These are phyloP conservation scores for Chloranthus sessilifolius DNA, from an alignment of 164 flowering plant genomes.

Conservation along the genomic window DNA sequence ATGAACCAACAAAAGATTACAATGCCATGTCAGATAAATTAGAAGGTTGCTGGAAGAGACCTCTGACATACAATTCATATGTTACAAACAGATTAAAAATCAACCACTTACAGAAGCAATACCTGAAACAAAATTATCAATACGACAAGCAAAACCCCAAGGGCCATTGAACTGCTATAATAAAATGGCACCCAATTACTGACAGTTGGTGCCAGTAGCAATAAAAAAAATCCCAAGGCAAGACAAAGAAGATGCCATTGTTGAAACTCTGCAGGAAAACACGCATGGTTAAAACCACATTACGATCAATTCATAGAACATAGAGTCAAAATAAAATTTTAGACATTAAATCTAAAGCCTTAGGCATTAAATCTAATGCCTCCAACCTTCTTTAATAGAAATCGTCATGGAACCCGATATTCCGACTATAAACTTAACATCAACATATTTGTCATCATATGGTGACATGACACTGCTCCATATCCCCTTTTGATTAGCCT, in stretches of 20 bases:
- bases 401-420: constrained; percentile 52
- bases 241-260: constrained; percentile 74
- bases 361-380: no score
- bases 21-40: no score
- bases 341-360: no score
- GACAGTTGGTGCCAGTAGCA: constrained; percentile 71
- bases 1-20: no score
- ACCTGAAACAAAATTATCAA: constrained; percentile 88
- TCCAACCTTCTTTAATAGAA: constrained; percentile 61
- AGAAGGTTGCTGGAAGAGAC: no score
- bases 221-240: constrained; percentile 51
- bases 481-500: constrained; percentile 42
- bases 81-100: no score
- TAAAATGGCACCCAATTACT: constrained; percentile 92
- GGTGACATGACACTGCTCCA: constrained; percentile 74
- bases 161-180: constrained; percentile 86
- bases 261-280: constrained; percentile 59
- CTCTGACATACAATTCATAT: no score
- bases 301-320: no score
- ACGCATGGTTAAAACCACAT: neutral
- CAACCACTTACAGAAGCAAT: constrained; percentile 10
- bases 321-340: no score
- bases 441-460: constrained; percentile 64
- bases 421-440: constrained; percentile 62
- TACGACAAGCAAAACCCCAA: constrained; percentile 73